These are phyloP conservation scores for Dendrocalamus sinicus DNA, from an alignment of 176 grass and related monocot species.

Conservation along the genomic window DNA sequence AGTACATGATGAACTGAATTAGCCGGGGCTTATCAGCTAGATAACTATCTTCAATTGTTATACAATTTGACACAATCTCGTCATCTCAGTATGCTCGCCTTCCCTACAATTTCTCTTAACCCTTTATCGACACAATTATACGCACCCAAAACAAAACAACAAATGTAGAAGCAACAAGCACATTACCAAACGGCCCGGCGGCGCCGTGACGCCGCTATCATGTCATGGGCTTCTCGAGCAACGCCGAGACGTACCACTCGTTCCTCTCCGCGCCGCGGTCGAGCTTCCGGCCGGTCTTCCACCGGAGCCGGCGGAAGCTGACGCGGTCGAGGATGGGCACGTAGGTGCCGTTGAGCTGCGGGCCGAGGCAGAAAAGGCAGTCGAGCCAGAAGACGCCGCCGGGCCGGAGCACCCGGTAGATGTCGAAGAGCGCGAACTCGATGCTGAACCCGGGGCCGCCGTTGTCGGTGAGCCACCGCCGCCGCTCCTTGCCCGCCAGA, in stretches of 20 bases:
- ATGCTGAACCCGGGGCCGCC: slow-evolving; percentile 59
- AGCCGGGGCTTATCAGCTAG: background rate
- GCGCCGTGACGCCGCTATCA: background rate
- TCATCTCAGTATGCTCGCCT: background rate
- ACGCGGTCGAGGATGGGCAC: slow-evolving; percentile 69
- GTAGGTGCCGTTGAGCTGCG: slow-evolving; percentile 55
- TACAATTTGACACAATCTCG: background rate
- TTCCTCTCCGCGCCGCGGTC: slow-evolving; percentile 75
- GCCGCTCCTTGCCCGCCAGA: slow-evolving; percentile 72
- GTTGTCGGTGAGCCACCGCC: slow-evolving; percentile 68
- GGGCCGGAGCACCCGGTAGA: slow-evolving; percentile 73
- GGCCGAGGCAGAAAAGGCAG: slow-evolving; percentile 80
- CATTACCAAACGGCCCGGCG: background rate
- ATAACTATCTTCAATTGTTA: background rate
- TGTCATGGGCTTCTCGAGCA: slow-evolving; percentile 78
- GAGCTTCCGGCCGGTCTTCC: slow-evolving; percentile 69
- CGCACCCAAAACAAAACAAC: background rate
- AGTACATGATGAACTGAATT: background rate
- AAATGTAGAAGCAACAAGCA: background rate
- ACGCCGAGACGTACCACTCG: slow-evolving; percentile 89
- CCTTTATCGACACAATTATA: background rate
- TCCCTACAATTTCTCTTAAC: background rate
- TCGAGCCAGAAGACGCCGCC: slow-evolving; percentile 90
- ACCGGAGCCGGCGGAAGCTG: slow-evolving; percentile 65
- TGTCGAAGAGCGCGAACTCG: slow-evolving; percentile 74